phyloP scores from a whole-genome alignment of 352 stramenopile species.

The Globisporangium orthogonon region DNA sequence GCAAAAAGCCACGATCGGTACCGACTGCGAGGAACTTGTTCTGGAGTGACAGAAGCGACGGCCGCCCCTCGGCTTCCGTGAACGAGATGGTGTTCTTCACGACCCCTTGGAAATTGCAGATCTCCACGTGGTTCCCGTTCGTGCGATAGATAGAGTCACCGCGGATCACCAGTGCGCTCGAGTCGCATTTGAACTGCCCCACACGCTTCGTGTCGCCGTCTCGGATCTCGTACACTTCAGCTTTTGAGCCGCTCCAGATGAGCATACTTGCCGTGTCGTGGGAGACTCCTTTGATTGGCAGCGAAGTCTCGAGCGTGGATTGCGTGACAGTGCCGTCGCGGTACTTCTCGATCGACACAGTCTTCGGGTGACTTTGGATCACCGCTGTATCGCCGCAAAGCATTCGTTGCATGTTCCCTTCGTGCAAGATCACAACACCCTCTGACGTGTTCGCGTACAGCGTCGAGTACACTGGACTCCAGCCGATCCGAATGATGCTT shows the following conservation, averaged over 20 bases:
- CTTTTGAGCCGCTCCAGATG: constrained; percentile 81
- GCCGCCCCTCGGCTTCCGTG: constrained; percentile 85
- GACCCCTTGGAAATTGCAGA: constrained; percentile 84
- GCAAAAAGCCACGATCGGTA: constrained; percentile 80
- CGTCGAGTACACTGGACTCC: constrained; percentile 53
- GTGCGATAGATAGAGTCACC: constrained; percentile 87
- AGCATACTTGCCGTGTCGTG: constrained; percentile 73
- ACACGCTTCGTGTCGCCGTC: constrained; percentile 49
- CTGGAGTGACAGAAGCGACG: constrained; percentile 79
- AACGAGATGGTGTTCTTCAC: constrained; percentile 88
- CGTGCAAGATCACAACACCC: constrained; percentile 73
- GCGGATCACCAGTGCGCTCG: constrained; percentile 62
- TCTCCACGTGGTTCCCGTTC: constrained; percentile 80
- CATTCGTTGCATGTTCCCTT: constrained; percentile 80
- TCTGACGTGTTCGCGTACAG: constrained; percentile 70
- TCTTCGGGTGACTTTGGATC: constrained; percentile 72
- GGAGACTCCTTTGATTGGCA: constrained; percentile 84
- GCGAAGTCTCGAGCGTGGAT: constrained; percentile 43
- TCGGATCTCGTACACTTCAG: constrained; percentile 85
- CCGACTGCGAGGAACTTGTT: constrained; percentile 88
- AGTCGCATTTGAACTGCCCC: constrained; percentile 72
- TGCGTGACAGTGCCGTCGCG: constrained; percentile 67
- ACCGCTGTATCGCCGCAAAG: constrained; percentile 78
- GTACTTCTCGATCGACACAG: constrained; percentile 72
- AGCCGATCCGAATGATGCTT: constrained; percentile 52